phyloP scores from a whole-genome alignment of 1,284 basidiomycete species.

The Phenoliferia sp. region DNA sequence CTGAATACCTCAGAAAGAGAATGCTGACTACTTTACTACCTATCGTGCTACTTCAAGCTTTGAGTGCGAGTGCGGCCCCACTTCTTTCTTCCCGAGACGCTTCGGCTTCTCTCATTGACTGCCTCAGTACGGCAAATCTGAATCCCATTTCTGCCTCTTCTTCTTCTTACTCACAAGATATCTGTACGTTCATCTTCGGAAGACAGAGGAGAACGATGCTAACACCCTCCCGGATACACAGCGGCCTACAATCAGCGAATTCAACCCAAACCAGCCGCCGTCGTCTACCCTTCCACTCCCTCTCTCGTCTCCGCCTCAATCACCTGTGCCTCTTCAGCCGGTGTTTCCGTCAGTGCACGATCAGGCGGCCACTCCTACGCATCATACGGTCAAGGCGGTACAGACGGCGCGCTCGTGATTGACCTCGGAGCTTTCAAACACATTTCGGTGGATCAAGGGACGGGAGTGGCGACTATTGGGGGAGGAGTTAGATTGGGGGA shows the following conservation, averaged over 20 bases:
- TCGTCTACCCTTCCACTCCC: conserved; percentile 36
- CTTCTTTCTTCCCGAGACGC: no score
- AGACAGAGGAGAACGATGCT: not conserved
- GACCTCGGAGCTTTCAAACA: conserved; percentile 25
- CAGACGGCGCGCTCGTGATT: conserved; percentile 27
- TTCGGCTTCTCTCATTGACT: no score
- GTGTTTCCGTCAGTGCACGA: conserved; percentile 38
- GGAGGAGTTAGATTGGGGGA: conserved; percentile 42
- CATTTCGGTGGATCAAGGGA: conserved; percentile 20
- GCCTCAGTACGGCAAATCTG: not conserved
- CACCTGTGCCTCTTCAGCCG: conserved; percentile 31
- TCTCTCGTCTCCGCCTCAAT: conserved; percentile 37
- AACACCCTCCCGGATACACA: not conserved
- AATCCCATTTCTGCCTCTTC: not conserved
- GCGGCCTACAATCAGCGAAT: not conserved
- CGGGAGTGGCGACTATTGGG: conserved; percentile 35
- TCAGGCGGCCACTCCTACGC: conserved; percentile 42
- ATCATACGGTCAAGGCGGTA: not conserved
- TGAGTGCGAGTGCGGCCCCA: no score
- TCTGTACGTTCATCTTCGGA: not conserved
- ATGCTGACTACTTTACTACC: no score
- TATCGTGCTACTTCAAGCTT: no score
- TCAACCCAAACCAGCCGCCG: conserved; percentile 12
- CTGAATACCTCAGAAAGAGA: no score
- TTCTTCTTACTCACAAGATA: not conserved